These are phyloP conservation scores for Candida albicans DNA, from an alignment of 1,139 yeast species.

Conservation along the genomic window DNA sequence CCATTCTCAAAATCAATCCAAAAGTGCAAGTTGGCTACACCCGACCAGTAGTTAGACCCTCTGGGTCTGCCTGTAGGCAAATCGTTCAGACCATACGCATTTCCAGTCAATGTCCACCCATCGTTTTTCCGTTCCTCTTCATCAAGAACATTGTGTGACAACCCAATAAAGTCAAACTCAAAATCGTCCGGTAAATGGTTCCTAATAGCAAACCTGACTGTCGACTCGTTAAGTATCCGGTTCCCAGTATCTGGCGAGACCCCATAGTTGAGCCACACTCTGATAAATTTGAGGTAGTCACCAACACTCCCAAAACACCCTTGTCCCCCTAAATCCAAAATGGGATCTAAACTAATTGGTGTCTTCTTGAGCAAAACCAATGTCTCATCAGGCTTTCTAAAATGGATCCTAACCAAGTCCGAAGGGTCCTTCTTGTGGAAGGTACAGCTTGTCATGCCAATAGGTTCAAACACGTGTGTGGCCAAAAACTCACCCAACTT, in stretches of 20 bases:
- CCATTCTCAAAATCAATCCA: conserved; percentile 47
- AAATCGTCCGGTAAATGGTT: conserved; percentile 36
- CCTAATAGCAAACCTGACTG: conserved; percentile 32
- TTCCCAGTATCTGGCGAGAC: conserved; percentile 38
- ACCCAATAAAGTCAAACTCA: conserved; percentile 19
- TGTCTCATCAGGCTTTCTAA: conserved; percentile 20
- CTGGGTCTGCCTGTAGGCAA: conserved; percentile 42
- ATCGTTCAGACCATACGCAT: conserved; percentile 57
- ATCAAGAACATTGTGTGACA: conserved; percentile 14
- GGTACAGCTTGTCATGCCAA: conserved; percentile 42
- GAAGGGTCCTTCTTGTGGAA: conserved; percentile 30
- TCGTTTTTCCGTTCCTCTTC: conserved; percentile 52
- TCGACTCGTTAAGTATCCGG: conserved; percentile 30
- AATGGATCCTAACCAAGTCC: conserved; percentile 28
- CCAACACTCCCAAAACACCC: conserved; percentile 46
- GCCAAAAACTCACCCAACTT: conserved; percentile 42
- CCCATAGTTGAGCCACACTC: conserved; percentile 50
- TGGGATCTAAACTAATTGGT: conserved; percentile 26
- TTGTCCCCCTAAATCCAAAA: conserved; percentile 50
- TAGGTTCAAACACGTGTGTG: conserved; percentile 42
- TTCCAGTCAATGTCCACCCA: conserved; percentile 77
- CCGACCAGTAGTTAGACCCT: conserved; percentile 46
- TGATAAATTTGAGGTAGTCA: conserved; percentile 44
- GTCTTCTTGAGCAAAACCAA: conserved; percentile 17
- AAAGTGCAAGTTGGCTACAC: conserved; percentile 45